Evolutionary conservation across 2,329 filamentous ascomycete species (phyloP), one percentile per base, ranked within the genome.

Genomic region (Thelonectria blattea): DNA sequence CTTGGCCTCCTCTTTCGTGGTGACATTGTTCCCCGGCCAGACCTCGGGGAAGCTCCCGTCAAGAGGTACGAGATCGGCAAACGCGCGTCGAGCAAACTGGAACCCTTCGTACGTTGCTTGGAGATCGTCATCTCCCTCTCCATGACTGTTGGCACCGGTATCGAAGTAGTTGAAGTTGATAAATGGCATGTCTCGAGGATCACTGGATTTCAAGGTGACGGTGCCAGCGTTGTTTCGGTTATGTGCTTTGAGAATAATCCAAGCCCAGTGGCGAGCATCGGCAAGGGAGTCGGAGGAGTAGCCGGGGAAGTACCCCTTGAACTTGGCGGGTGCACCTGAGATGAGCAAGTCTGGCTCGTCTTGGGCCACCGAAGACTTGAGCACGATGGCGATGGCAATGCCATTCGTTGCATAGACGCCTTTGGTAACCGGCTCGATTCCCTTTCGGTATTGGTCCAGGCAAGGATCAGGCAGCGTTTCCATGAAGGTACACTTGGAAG

Each of bases 111-210:
- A 60, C 7, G 78, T 68, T 32, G 76, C 77, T 55, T 72, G 68
- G 1, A 81, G 70, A 48, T 81, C 76, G 69, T 81, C 75, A 17
- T 80, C 79, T 9, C 80, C 78, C 32, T 69, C 65, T 14, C 57
- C 65, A 2, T 66, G 60, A n/a, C 45, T 17, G 24, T 56, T 42
- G 18, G 57, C 58, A 1, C 83, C 80, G 22, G 79, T 71, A 12
- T 75, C 77, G 78, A 79, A 87, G 68, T 81, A 84, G 66, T 84
- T 83, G 76, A 88, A 87, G 70, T 82, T 80, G 69, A 89, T 88
- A 34, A 82, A 74, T 0, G 89, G 88, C n/a, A 82, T 81, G 53
- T 90, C 88, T 1, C 82, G 81, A 0, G 88, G 87, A 68, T 90
- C 81, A 0, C 82, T 77, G 0, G 86, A 89, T 17, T 77, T 79